Percentiles rank a stretch among this genome's conserved stretches.
phyloP scores from a whole-genome alignment of 441 rosid genomes.

The Viola pubescens region DNA sequence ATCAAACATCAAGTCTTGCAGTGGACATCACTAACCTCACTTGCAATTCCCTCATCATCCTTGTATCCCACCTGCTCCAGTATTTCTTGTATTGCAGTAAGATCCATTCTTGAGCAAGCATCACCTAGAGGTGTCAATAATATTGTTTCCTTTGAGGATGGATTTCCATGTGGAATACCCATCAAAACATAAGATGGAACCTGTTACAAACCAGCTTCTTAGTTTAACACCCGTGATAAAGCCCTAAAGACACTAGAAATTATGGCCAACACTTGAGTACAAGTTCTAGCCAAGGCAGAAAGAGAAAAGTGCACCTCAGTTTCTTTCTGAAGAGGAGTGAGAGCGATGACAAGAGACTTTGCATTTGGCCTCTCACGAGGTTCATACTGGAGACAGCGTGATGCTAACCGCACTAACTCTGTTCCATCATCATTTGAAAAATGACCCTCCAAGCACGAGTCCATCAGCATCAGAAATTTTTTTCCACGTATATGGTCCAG shows the following conservation, averaged over 20 bases:
- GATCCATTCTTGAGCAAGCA: constrained; percentile 80
- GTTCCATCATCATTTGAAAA: constrained; percentile 96
- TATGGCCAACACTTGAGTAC: neutral
- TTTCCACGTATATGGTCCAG: constrained; percentile 86
- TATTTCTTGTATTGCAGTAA: constrained; percentile 80
- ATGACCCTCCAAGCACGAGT: constrained; percentile 84
- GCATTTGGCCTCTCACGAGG: constrained; percentile 94
- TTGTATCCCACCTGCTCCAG: constrained; percentile 78
- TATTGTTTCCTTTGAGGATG: constrained; percentile 39
- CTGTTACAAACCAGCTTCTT: constrained; percentile 28
- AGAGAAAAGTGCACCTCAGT: constrained; percentile 43
- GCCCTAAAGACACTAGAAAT: neutral
- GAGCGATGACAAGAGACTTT: constrained; percentile 73
- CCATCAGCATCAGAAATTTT: constrained; percentile 82
- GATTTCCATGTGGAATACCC: constrained; percentile 63
- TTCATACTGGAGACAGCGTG: constrained; percentile 91
- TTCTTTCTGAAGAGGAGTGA: constrained; percentile 81
- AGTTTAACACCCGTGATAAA: neutral
- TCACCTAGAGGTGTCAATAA: constrained; percentile 73
- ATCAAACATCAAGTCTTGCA: constrained; percentile 2
- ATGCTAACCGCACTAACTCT: constrained; percentile 77
- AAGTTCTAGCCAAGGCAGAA: neutral
- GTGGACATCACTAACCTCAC: constrained; percentile 49
- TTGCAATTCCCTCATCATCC: constrained; percentile 82
- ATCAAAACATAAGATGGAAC: constrained; percentile 64